phyloP scores from a whole-genome alignment of 441 rosid genomes.

The Lepidium campestre region DNA sequence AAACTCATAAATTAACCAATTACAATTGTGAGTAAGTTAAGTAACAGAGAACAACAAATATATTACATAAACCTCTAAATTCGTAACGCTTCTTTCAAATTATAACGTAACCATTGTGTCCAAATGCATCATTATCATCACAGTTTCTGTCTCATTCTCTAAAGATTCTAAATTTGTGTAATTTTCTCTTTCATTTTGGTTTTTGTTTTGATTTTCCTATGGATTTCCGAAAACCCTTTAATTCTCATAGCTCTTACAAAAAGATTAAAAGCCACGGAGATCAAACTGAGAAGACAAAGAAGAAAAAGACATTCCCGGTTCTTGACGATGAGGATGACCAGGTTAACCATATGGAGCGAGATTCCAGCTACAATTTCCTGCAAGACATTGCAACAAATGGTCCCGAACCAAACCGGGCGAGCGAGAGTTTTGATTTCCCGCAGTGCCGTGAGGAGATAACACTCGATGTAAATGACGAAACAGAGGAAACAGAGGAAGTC shows the following conservation, averaged over 20 bases:
- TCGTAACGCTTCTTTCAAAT: slow-evolving; percentile 6
- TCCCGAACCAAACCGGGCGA: background rate
- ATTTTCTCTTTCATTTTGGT: background rate
- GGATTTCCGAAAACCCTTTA: slow-evolving; percentile 48
- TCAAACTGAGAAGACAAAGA: slow-evolving; percentile 20
- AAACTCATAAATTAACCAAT: slow-evolving; percentile 11
- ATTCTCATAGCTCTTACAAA: slow-evolving; percentile 30
- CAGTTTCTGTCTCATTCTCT: background rate
- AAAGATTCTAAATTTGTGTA: background rate
- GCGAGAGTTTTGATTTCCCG: slow-evolving; percentile 26
- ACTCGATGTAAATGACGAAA: slow-evolving; percentile 53
- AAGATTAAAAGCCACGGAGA: slow-evolving; percentile 7
- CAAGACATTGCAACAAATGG: slow-evolving; percentile 10
- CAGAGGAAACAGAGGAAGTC: slow-evolving; percentile 41
- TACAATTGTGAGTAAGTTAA: slow-evolving; percentile 21
- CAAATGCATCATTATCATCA: background rate
- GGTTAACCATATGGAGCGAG: background rate
- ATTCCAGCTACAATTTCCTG: slow-evolving; percentile 30
- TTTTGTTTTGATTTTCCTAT: background rate
- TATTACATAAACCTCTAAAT: background rate
- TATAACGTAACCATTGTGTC: slow-evolving; percentile 7
- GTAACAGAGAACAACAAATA: slow-evolving; percentile 14
- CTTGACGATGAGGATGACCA: slow-evolving; percentile 17
- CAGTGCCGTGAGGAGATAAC: slow-evolving; percentile 41
- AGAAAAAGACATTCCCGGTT: slow-evolving; percentile 21